phyloP scores from a whole-genome alignment of 2,329 filamentous ascomycete genomes.

The Penicillium freii region DNA sequence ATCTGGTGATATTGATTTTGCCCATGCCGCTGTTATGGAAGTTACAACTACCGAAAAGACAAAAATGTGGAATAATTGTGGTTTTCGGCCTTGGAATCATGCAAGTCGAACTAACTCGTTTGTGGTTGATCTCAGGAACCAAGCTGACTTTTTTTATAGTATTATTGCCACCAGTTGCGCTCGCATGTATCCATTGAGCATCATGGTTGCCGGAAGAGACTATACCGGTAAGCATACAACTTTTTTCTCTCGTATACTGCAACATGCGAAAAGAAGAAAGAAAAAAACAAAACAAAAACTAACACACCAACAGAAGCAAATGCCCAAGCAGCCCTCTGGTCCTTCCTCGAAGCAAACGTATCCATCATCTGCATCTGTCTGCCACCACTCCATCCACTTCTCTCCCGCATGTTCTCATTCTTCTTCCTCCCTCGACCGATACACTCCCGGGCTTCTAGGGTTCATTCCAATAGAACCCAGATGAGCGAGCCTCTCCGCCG shows the following conservation, averaged over 20 bases:
- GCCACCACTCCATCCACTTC: conserved; percentile 27
- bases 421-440: conserved; percentile 20
- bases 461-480: conserved; percentile 4
- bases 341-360: conserved; percentile 31
- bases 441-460: conserved; percentile 15
- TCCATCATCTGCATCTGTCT: conserved; percentile 36
- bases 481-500: conserved; percentile 7
- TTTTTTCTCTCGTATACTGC: no score
- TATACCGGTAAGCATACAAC: conserved; percentile 19
- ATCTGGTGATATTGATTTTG: conserved; percentile 27
- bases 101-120: conserved; percentile 15
- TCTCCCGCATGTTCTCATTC: conserved; percentile 27
- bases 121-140: not conserved
- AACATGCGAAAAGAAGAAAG: not conserved
- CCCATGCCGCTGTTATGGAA: conserved; percentile 28
- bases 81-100: conserved; percentile 32
- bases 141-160: conserved; percentile 12
- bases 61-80: conserved; percentile 26
- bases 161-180: conserved; percentile 30
- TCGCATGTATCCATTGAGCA: conserved; percentile 22
- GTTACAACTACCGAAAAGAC: conserved; percentile 22
- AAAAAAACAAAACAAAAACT: not conserved
- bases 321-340: conserved; percentile 30
- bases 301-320: conserved; percentile 20
- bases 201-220: conserved; percentile 17